These are phyloP conservation scores for Blastocystis sp. DNA, from an alignment of 352 stramenopile species.

Conservation along the genomic window DNA sequence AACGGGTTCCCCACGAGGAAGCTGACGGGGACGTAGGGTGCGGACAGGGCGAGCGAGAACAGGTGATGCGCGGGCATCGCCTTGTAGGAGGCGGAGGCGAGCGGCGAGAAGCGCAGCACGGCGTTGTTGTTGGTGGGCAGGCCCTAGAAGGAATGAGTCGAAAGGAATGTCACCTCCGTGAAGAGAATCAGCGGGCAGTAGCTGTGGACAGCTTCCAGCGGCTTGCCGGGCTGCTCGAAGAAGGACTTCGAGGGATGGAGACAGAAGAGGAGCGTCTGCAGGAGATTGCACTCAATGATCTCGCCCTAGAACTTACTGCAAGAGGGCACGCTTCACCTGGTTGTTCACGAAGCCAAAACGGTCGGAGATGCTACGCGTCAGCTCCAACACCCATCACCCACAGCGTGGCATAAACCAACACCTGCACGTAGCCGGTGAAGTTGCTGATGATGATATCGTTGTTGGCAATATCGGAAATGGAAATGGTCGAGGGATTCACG, in stretches of 20 bases:
- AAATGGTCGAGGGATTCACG: not conserved
- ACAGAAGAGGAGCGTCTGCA: not conserved
- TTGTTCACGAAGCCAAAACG: constrained; percentile 55
- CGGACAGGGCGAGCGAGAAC: not conserved
- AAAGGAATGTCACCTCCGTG: not conserved
- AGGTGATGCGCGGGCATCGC: not conserved
- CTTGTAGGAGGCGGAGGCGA: not conserved
- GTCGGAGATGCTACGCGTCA: not conserved
- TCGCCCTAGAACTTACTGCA: not conserved
- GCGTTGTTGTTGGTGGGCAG: constrained; percentile 30
- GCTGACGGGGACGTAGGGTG: not conserved
- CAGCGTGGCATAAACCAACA: constrained; percentile 28
- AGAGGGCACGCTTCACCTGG: not conserved
- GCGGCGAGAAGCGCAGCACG: not conserved
- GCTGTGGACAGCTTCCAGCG: not conserved
- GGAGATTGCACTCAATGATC: constrained; percentile 16
- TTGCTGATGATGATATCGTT: constrained; percentile 56
- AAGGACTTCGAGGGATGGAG: not conserved
- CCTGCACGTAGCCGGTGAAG: constrained; percentile 49
- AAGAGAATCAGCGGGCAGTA: constrained; percentile 2
- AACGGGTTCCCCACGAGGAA: constrained; percentile 5
- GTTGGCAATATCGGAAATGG: not conserved
- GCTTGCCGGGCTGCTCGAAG: not conserved
- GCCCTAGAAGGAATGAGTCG: not conserved
- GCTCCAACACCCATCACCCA: not conserved